phyloP scores from a whole-genome alignment of 2,329 filamentous ascomycete genomes.

The Aphanocladium album region DNA sequence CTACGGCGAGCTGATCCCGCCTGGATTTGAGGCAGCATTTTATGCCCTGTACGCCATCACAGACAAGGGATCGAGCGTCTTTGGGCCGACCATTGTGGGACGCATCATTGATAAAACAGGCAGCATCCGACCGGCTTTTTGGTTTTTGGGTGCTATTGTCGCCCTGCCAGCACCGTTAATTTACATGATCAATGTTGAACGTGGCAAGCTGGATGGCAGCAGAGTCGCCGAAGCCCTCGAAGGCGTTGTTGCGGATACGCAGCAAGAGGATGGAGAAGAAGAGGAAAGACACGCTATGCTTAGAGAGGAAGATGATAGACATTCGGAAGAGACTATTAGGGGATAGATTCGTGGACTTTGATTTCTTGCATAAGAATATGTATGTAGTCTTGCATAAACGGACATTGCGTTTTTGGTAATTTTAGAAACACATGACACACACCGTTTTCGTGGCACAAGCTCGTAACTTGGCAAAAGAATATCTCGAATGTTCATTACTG shows the following conservation, averaged over 20 bases:
- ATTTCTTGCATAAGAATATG: neutral
- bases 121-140: constrained; percentile 81
- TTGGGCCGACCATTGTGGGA: constrained; percentile 90
- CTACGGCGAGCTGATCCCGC: constrained; percentile 89
- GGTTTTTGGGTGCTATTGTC: constrained; percentile 83
- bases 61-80: constrained; percentile 90
- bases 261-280: constrained; percentile 16
- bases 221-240: constrained; percentile 58
- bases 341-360: neutral
- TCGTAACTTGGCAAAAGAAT: too few relatives aligned
- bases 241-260: constrained; percentile 36
- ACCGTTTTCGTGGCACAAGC: constrained; percentile 17
- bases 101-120: constrained; percentile 82
- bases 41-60: constrained; percentile 97
- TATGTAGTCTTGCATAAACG: neutral
- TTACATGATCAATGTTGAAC: constrained; percentile 77
- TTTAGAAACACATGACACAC: neutral
- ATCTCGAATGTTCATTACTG: too few relatives aligned
- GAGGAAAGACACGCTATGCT: constrained; percentile 25
- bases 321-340: constrained; percentile 4
- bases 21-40: constrained; percentile 91
- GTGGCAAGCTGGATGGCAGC: constrained; percentile 65
- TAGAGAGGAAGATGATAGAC: constrained; percentile 20
- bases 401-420: too few relatives aligned
- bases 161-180: constrained; percentile 80